Evolutionary conservation across 129 eudicot genomes (phyloP), one percentile per base, ranked within the genome.

Genomic region (Helianthus tuberosus): DNA sequence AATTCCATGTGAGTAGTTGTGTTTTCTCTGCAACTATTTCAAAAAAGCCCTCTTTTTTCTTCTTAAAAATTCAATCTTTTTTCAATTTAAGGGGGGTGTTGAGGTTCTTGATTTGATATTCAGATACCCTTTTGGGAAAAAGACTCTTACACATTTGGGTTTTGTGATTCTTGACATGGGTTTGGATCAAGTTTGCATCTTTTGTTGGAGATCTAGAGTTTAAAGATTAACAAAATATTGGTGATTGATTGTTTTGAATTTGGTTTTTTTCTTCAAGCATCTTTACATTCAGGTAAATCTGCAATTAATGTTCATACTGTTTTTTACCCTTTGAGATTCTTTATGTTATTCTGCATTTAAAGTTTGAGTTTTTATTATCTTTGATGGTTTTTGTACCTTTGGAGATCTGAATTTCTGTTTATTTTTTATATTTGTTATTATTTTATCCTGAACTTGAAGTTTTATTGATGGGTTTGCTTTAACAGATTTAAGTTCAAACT

Each of bases 1-100:
- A 79, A 68, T 51, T 86, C 80, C 87, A 81, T 89, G 87, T 86
- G 85, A 77, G 52, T 79, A 44, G 76, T 66, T 75, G 79, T 77
- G 69, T 67, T 78, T 49, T 69, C 66, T 38, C 76, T 47, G 69
- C 69, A 79, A 71, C 70, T 39, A 71, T 71, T 73, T 79, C 64
- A 75, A 86, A 75, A 49, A 76, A 61, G 63, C 9, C 55, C 67
- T 66, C 55, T 64, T 68, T 52, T 72, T 80, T 49, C 54, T n/a
- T 50, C 53, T 53, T 51, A 17, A 15, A 47, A 23, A 32, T 57
- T 64, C 79, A 14, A 58, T 36, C 29, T 8, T 61, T 29, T 62
- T 58, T 13, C 57, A 59, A 7, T 8, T 57, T 36, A 29, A 76
- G 36, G 69, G 15, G 48, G 17, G 66, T 66, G 38, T 64, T 39